These are phyloP conservation scores for Croton setiger DNA, from an alignment of 441 rosid species.

Conservation along the genomic window DNA sequence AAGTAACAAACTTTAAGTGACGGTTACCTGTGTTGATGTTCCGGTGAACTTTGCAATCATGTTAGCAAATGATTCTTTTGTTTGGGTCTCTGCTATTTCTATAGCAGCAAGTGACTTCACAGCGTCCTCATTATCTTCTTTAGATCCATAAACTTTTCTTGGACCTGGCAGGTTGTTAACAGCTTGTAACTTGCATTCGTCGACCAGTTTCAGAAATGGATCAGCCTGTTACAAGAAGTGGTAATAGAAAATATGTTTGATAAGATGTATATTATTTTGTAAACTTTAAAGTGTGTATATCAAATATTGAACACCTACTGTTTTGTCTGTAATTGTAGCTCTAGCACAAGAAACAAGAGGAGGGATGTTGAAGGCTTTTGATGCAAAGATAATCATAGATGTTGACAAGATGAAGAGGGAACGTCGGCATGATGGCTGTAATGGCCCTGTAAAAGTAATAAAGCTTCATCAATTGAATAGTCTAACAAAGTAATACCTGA, in stretches of 20 bases:
- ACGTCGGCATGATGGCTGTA: conserved; percentile 77
- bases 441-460: conserved; percentile 48
- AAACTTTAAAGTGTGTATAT: conserved; percentile 6
- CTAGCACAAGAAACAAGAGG: conserved; percentile 63
- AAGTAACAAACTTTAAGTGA: conserved; percentile 16
- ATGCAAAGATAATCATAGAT: conserved; percentile 73
- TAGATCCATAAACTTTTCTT: conserved; percentile 52
- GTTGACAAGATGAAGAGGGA: conserved; percentile 69
- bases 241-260: conserved; percentile 4
- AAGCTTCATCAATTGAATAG: conserved; percentile 22
- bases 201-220: conserved; percentile 67
- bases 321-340: conserved; percentile 58
- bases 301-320: conserved; percentile 36
- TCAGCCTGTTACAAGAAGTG: conserved; percentile 51
- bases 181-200: conserved; percentile 70
- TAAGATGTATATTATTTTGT: conserved; percentile 3
- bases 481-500: too few relatives aligned
- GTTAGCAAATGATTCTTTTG: conserved; percentile 56
- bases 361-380: conserved; percentile 70
- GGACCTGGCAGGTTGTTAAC: conserved; percentile 30
- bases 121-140: conserved; percentile 72
- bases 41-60: conserved; percentile 58
- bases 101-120: conserved; percentile 49
- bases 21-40: conserved; percentile 51
- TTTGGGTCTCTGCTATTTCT: conserved; percentile 47